phyloP scores from a whole-genome alignment of 169 alveolate genomes.

The Besnoitia besnoiti region DNA sequence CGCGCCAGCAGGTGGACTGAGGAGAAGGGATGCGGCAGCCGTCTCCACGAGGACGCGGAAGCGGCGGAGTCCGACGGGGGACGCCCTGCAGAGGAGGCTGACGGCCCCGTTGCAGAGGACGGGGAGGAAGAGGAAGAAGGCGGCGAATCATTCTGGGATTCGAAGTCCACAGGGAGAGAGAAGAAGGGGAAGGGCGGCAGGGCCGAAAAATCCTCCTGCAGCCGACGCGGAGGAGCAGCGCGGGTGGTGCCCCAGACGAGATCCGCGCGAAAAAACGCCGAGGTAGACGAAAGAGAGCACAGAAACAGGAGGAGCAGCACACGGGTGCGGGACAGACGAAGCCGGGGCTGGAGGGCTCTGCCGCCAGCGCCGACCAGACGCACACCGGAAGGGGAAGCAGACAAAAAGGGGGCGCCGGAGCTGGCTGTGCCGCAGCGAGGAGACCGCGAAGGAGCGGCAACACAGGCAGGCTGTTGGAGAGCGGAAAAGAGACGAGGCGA shows the following conservation, averaged over 20 bases:
- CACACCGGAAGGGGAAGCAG: no score
- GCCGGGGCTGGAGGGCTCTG: no score
- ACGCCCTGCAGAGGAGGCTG: no score
- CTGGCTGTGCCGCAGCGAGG: not conserved
- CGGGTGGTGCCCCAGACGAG: not conserved
- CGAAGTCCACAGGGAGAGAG: not conserved
- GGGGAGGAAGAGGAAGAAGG: not conserved
- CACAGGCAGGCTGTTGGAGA: no score
- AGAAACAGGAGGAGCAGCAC: not conserved
- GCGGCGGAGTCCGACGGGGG: no score
- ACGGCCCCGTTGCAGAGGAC: not conserved
- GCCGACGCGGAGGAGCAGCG: not conserved
- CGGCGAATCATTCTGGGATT: not conserved
- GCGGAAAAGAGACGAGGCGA: not conserved
- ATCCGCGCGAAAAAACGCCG: not conserved
- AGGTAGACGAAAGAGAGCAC: not conserved
- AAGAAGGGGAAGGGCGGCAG: not conserved
- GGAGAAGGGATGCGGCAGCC: no score
- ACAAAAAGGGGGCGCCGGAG: not conserved
- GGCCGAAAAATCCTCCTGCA: not conserved
- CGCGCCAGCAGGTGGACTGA: not conserved
- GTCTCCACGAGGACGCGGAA: no score
- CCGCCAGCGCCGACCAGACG: no score
- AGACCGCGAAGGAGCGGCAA: no score
- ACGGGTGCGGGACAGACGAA: not conserved